Evolutionary conservation across 768 basidiomycete genomes (phyloP).

Genomic region (Postia placenta): DNA sequence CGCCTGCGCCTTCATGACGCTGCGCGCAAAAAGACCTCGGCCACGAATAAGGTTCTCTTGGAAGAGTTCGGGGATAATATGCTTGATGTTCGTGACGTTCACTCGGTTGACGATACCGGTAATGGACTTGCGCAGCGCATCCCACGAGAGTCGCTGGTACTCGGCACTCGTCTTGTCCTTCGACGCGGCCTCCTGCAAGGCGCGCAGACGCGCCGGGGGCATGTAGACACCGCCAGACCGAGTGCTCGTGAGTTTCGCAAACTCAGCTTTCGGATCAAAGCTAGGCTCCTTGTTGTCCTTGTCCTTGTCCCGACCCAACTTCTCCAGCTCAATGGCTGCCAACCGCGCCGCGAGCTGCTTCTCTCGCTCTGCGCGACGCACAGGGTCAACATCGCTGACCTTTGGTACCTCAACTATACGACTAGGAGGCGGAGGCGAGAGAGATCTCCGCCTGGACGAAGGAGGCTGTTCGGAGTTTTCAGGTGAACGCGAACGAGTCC

Average conservation of each 20-base stretch:
- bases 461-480: constrained; percentile 32
- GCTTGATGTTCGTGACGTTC: constrained; percentile 94
- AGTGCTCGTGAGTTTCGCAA: constrained; percentile 76
- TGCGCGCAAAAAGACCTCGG: constrained; percentile 85
- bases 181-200: constrained; percentile 79
- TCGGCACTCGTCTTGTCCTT: constrained; percentile 80
- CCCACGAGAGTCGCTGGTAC: constrained; percentile 96
- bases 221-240: constrained; percentile 94
- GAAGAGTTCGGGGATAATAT: constrained; percentile 86
- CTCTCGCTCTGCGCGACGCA: constrained; percentile 71
- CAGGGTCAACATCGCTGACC: constrained; percentile 71
- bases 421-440: constrained; percentile 30
- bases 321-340: constrained; percentile 64
- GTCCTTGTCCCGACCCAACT: constrained; percentile 45
- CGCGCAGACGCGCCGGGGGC: constrained; percentile 88
- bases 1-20: constrained; percentile 97
- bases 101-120: constrained; percentile 99
- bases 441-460: constrained; percentile 35
- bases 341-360: constrained; percentile 68
- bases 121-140: constrained; percentile 93
- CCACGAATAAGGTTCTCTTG: constrained; percentile 92
- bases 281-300: constrained; percentile 35
- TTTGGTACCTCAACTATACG: constrained; percentile 34
- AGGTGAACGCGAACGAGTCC: constrained; percentile 27
- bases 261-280: constrained; percentile 78